Base-by-base conservation (phyloP, 2,329 filamentous ascomycete genomes). In the Neonectria ditissima region DNA sequence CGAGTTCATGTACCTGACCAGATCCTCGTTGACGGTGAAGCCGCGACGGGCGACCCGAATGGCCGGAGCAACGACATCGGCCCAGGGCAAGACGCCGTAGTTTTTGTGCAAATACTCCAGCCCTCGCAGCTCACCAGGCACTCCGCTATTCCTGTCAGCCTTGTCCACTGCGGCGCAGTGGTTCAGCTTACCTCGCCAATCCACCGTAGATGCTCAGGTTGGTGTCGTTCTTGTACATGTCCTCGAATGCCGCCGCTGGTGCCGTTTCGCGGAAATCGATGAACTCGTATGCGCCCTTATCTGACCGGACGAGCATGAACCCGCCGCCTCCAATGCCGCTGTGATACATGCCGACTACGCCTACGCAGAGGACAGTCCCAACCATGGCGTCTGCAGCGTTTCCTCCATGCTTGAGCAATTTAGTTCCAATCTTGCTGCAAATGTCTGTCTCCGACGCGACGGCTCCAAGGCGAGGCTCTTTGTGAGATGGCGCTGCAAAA, bases 221-320 rank as follows among this genome's bases (percentile, higher is more conserved):
- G 0, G 83, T 85, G 68, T 94, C 87, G 65, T 91, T 87, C 56
- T 87, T 87, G 79, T 90, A 97, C 94, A 97, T 97, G 69, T 93
- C 86, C 76, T 94, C 83, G 65, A 86, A 91, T 0, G 92, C 90
- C 1, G 92, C 92, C 0, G 90, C 92, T 1, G 94, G 93, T 0
- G 94, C 94, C 0, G 88, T 92, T 77, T 97, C 94, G 16, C 94
- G 85, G 76, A 96, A 97, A 76, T 97, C 93, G 68, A 97, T 88
- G 68, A 89, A 91, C 71, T 97, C 92, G 73, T 93, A 95, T 0
- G 59, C 8, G 34, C 34, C 34, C 3, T n/a, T 37, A 14, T n/a
- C 39, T 1, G 9, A 80, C 80, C 90, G 85, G n/a, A 94, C 84
- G 2, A 94, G 82, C 84, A 92, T 87, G 77, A 96, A 96, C 1